Base-by-base conservation (phyloP, 176 grass and related monocot species). In the Aegilops longissima region DNA sequence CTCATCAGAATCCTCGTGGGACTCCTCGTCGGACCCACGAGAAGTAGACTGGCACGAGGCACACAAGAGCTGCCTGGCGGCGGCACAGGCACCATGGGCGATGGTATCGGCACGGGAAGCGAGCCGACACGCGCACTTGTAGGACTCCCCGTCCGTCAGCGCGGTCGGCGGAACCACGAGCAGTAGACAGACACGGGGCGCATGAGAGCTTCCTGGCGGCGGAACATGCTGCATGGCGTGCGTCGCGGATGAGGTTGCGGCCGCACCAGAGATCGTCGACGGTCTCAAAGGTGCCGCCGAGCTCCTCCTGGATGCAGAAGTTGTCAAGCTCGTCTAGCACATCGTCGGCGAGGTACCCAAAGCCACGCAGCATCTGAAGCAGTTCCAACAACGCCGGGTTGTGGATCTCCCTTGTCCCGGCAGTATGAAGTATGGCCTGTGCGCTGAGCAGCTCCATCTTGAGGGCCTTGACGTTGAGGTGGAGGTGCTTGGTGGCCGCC, bases 311-410 rank as follows among this genome's bases (percentile, higher is more conserved):
- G 59, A 85, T 62, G 58, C 36, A 36, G n/a, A 76, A 85, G 14
- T 78, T 79, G 25, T 86, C 73, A 10, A 86, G 49, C 76, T 79
- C 73, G 10, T 86, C 84, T 8, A 86, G 39, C 4, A 86, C 61
- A 59, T 86, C 76, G 4, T 86, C 69, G 8, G 73, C 73, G 5
- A 0, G 10, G 47, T 86, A 66, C 13, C 38, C 59, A 0, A 86
- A 17, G 31, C 76, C 4, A 2, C 47, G 34, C 56, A 86, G 56
- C 38, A 36, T 34, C 59, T 77, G 59, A 20, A 86, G 40, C 34
- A 86, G 9, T 36, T 86, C 83, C 2, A 0, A 2, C 1, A 86
- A 33, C 0, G 64, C 72, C 1, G 0, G 29, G 76, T 18, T 86
- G 24, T 6, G 2, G 24, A 67, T 78, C 20, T 38, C 51, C 61